Conservation (phyloP, 1,284 basidiomycete species). For the Leucoagaricus sp. region DNA sequence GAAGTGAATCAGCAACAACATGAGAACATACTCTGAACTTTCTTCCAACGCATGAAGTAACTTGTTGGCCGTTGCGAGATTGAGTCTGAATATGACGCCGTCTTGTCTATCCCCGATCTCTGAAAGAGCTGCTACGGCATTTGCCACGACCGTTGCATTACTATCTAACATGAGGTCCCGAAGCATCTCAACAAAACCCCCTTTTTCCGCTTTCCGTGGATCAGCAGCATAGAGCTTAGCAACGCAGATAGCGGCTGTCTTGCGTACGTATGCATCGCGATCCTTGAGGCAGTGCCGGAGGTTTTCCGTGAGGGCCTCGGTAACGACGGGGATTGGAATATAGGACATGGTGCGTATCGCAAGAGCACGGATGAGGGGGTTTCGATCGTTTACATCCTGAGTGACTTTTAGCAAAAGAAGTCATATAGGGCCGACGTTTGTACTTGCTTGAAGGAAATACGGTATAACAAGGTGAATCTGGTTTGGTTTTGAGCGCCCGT, state of each 20-base stretch:
- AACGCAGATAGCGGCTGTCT: conserved; percentile 93
- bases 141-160: conserved; percentile 94
- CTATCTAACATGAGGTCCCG: conserved; percentile 89
- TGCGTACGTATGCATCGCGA: conserved; percentile 93
- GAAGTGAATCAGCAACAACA: conserved; percentile 3
- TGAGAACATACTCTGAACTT: conserved; percentile 81
- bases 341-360: conserved; percentile 97
- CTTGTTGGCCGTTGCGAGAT: conserved; percentile 82
- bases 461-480: conserved; percentile 88
- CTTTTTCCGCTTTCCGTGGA: conserved; percentile 80
- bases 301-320: conserved; percentile 81
- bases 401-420: neutral
- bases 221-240: conserved; percentile 90
- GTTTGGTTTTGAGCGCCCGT: conserved; percentile 86
- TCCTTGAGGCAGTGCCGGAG: conserved; percentile 88
- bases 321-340: conserved; percentile 83
- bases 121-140: conserved; percentile 91
- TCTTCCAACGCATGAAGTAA: conserved; percentile 83
- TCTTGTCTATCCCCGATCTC: conserved; percentile 92
- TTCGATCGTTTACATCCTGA: conserved; percentile 90
- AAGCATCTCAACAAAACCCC: conserved; percentile 83
- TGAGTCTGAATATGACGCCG: conserved; percentile 86
- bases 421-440: neutral
- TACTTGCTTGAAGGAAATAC: conserved; percentile 79
- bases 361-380: conserved; percentile 89